Evolutionary conservation across 371 early-diverging fungal genomes (phyloP), one percentile per base, ranked within the genome.

Genomic region (Basidiobolus heterosporus): DNA sequence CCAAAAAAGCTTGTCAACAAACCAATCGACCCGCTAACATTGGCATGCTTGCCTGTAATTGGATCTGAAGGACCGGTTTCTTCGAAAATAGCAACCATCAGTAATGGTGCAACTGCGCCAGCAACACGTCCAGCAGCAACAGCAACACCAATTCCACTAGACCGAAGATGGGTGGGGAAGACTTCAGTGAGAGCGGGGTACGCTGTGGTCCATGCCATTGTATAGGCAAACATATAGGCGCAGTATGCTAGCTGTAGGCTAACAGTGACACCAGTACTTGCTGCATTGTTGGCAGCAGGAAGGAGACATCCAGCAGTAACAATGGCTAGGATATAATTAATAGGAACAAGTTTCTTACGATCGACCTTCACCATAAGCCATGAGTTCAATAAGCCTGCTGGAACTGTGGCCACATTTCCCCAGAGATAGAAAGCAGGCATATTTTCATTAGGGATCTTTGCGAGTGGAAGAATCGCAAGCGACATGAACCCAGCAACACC

Each of bases 41-140:
- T 30, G 30, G 30, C 30, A 9, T 30, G 30, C 30, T 30, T 30
- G 3, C 30, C 30, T 3, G 30, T 30, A 30, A 9, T 5, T 9
- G 30, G 30, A 30, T 30, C 30, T 9, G 9, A 9, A 9, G 30
- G 30, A 14, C 40, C 51, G 2, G 30, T 39, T 16, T 44, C 36
- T 16, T 51, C 36, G 30, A 39, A 51, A 13, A 44, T 39, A 17
- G 43, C 13, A 35, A 44, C 36, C 14, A 51, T 13, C 2, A 45
- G 7, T 6, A 22, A 46, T 13, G 51, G 51, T 19, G 51, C 23
- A n/a, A 38, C 38, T n/a, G 36, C 51, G 3, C 42, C 51, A 20
- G 46, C 46, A 22, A 51, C 38, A 19, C 51, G 51, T 13, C 51
- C 51, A 18, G 39, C 35, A n/a, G 51, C 51, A 21, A 51, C 51